phyloP scores from a whole-genome alignment of 2,329 filamentous ascomycete genomes.

The Hypoxylon sp. region DNA sequence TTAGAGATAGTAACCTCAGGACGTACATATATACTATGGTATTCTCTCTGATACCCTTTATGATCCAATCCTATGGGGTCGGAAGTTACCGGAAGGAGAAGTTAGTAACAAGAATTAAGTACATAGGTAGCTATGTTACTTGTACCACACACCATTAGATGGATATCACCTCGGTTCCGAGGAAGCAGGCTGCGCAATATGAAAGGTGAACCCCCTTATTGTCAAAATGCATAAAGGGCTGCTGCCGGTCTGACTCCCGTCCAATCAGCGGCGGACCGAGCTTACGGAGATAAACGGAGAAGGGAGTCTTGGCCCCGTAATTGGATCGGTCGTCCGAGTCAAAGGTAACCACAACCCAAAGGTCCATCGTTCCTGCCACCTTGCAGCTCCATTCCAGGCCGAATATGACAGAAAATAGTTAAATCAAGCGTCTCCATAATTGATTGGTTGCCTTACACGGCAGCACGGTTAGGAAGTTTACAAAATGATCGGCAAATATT shows the following conservation, averaged over 20 bases:
- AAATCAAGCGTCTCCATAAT: neutral
- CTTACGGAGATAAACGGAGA: conserved; percentile 9
- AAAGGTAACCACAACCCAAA: conserved; percentile 6
- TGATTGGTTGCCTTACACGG: neutral
- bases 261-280: conserved; percentile 12
- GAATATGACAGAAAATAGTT: neutral
- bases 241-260: neutral
- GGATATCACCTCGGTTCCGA: neutral
- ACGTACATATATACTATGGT: no score
- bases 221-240: neutral
- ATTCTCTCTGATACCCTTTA: no score
- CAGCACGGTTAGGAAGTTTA: neutral
- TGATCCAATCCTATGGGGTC: no score
- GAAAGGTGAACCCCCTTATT: neutral
- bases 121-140: no score
- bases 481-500: conserved; percentile 6
- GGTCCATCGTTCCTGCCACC: neutral
- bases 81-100: no score
- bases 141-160: neutral
- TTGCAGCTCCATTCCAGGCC: neutral
- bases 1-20: no score
- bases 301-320: neutral
- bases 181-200: neutral
- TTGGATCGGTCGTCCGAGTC: conserved; percentile 6
- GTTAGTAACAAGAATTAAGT: neutral